Evolutionary conservation across 768 basidiomycete genomes (phyloP).

Genomic region (Peribolospora kevripleyi): DNA sequence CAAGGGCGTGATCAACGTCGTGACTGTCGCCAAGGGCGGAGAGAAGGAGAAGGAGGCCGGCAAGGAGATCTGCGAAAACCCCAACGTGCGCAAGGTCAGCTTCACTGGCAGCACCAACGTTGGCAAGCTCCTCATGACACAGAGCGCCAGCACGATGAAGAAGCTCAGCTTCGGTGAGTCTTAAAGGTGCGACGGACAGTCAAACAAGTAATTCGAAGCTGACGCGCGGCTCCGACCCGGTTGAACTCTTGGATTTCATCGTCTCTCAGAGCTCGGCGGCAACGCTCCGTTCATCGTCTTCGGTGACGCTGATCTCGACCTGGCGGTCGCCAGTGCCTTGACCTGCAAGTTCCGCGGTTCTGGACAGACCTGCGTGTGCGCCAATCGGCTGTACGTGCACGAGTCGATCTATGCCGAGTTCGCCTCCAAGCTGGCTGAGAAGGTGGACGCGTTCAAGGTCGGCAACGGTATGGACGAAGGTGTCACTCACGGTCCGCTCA

Average conservation of each 20-base stretch:
- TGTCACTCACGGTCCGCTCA: slow-evolving; percentile 73
- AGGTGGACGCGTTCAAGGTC: slow-evolving; percentile 29
- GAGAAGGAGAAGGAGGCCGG: slow-evolving; percentile 57
- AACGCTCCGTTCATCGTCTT: slow-evolving; percentile 95
- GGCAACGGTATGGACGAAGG: slow-evolving; percentile 53
- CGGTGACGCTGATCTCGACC: slow-evolving; percentile 78
- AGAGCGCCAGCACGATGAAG: slow-evolving; percentile 18
- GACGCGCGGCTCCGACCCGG: slow-evolving; percentile 15
- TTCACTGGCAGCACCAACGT: slow-evolving; percentile 41
- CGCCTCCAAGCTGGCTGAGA: slow-evolving; percentile 55
- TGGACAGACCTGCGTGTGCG: slow-evolving; percentile 55
- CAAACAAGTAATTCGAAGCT: too few relatives aligned
- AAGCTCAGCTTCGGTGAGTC: slow-evolving; percentile 16
- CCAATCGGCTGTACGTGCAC: slow-evolving; percentile 83
- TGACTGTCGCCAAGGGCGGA: slow-evolving; percentile 45
- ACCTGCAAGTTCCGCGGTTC: slow-evolving; percentile 23
- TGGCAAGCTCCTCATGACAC: slow-evolving; percentile 22
- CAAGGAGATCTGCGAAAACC: slow-evolving; percentile 78
- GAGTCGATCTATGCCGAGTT: slow-evolving; percentile 67
- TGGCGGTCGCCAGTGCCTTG: slow-evolving; percentile 53
- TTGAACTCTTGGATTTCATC: too few relatives aligned
- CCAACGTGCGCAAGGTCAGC: slow-evolving; percentile 58
- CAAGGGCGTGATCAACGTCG: slow-evolving; percentile 79
- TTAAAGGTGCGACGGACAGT: too few relatives aligned
- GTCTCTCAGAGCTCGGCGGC: slow-evolving; percentile 47